Evolutionary conservation across 768 basidiomycete genomes (phyloP).

Genomic region (Macrocybe gigantea): DNA sequence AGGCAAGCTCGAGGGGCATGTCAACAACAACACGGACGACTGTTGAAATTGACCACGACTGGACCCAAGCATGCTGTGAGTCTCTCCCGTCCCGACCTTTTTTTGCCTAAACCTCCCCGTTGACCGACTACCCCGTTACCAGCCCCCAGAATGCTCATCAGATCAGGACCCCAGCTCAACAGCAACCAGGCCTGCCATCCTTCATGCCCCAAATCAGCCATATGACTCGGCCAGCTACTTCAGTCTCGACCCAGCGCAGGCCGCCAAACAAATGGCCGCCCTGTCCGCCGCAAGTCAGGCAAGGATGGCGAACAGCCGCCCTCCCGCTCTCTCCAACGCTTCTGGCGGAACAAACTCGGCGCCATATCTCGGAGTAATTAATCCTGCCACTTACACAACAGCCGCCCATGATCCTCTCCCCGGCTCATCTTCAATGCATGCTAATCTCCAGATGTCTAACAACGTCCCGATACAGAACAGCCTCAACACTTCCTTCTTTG

Average conservation of each 20-base stretch:
- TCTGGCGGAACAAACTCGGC: conserved; percentile 60
- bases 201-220: conserved; percentile 23
- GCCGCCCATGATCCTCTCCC: conserved; percentile 37
- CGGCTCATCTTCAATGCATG: conserved; percentile 28
- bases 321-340: conserved; percentile 23
- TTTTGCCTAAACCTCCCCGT: conserved; percentile 7
- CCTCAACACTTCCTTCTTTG: conserved; percentile 27
- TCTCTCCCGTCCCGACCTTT: conserved; percentile 4
- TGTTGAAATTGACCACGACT: conserved; percentile 4
- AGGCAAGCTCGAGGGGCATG: conserved; percentile 2
- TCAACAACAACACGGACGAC: conserved; percentile 7
- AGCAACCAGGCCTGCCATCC: conserved; percentile 23
- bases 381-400: conserved; percentile 36
- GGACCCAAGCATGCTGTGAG: conserved; percentile 27
- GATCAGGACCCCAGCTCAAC: conserved; percentile 18
- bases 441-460: conserved; percentile 41
- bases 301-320: conserved; percentile 48
- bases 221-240: conserved; percentile 35
- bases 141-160: conserved; percentile 39
- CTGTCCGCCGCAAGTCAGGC: conserved; percentile 60
- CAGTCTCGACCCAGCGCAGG: conserved; percentile 57
- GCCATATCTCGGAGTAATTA: conserved; percentile 61
- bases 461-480: conserved; percentile 24
- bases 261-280: conserved; percentile 79
- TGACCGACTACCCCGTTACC: conserved; percentile 7